Conservation (phyloP, 768 basidiomycete species). For the Kwoniella shandongensis region DNA sequence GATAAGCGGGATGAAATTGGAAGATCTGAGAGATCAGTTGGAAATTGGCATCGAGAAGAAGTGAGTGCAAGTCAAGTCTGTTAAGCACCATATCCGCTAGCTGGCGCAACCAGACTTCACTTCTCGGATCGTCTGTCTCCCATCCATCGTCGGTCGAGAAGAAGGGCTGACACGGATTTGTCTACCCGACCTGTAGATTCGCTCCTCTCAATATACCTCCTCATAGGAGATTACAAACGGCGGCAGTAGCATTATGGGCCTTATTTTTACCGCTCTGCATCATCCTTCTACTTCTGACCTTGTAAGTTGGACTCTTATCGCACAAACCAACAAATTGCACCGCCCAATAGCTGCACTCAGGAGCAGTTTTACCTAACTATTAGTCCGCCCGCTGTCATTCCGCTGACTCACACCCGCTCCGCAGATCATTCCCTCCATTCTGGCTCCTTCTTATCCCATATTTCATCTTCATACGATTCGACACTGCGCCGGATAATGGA, state of each 20-base stretch:
- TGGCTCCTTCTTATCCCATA: slow-evolving; percentile 85
- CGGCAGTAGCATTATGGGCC: slow-evolving; percentile 85
- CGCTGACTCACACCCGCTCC: neutral
- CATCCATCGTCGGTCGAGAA: too few species aligned
- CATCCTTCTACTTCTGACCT: slow-evolving; percentile 72
- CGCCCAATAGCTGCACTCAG: neutral
- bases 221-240: slow-evolving; percentile 81
- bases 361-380: neutral
- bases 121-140: neutral
- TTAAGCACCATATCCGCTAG: neutral
- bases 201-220: slow-evolving; percentile 83
- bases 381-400: too few species aligned
- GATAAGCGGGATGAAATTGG: slow-evolving; percentile 32
- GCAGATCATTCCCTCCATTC: slow-evolving; percentile 78
- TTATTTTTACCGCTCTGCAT: slow-evolving; percentile 70
- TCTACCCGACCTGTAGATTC: slow-evolving; percentile 57
- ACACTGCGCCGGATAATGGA: slow-evolving; percentile 73
- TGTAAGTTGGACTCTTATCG: slow-evolving; percentile 62
- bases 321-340: neutral
- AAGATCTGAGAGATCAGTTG: slow-evolving; percentile 37
- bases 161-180: too few species aligned
- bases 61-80: slow-evolving; percentile 21
- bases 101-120: too few species aligned
- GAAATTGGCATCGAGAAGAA: slow-evolving; percentile 45
- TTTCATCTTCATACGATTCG: slow-evolving; percentile 72